phyloP scores from a whole-genome alignment of 1,139 yeast genomes.

The Blastobotrys apis region DNA sequence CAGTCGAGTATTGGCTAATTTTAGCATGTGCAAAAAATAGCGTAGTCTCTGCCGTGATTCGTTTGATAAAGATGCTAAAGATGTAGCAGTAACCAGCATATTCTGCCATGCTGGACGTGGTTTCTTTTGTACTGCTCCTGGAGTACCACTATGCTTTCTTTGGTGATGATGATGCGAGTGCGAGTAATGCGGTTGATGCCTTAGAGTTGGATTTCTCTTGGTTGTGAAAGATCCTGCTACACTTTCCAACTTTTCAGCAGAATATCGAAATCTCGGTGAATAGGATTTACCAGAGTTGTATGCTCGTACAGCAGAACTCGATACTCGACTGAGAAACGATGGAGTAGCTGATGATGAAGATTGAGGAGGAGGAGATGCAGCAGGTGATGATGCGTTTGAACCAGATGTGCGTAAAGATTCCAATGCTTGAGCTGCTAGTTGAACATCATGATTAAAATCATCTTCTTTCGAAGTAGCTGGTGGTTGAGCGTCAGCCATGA shows the following conservation, averaged over 20 bases:
- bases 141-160: not conserved
- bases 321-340: constrained; percentile 29
- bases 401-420: constrained; percentile 14
- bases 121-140: constrained; percentile 5
- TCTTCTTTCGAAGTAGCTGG: no score
- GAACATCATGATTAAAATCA: constrained; percentile 15
- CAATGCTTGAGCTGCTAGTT: constrained; percentile 17
- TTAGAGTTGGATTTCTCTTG: not conserved
- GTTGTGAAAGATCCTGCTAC: constrained; percentile 39
- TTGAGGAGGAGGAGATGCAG: constrained; percentile 12
- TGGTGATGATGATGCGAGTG: constrained; percentile 9
- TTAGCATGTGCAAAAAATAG: constrained; percentile 66
- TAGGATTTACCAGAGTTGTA: constrained; percentile 55
- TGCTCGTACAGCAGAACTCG: constrained; percentile 54
- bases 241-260: constrained; percentile 62
- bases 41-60: constrained; percentile 70
- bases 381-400: constrained; percentile 10
- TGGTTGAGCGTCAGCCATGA: not conserved
- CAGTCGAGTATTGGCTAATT: constrained; percentile 71
- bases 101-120: constrained; percentile 33
- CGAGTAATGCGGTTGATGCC: constrained; percentile 2
- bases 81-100: constrained; percentile 41
- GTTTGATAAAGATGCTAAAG: constrained; percentile 46
- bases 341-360: not conserved
- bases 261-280: constrained; percentile 56